These are phyloP conservation scores for Psilocybe sp. DNA, from an alignment of 768 basidiomycete species.

Conservation along the genomic window DNA sequence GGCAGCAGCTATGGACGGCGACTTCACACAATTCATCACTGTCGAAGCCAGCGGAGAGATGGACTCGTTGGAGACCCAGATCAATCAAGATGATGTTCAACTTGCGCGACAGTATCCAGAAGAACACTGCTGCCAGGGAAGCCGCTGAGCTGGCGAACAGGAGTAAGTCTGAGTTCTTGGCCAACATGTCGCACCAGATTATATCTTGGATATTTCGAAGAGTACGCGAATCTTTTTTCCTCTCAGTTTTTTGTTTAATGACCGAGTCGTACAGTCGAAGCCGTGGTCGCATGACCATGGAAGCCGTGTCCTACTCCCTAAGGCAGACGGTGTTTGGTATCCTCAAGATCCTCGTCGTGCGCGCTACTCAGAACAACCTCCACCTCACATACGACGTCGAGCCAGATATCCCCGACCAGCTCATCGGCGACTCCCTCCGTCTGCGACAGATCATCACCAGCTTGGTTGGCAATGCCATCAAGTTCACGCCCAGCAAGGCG, in stretches of 20 bases:
- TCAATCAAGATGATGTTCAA: conserved; percentile 99
- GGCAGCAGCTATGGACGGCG: conserved; percentile 97
- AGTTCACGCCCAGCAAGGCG: conserved; percentile 86
- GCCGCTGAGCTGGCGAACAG: conserved; percentile 98
- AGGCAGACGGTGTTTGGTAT: conserved; percentile 96
- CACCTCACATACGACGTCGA: conserved; percentile 97
- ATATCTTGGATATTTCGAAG: conserved; percentile 98
- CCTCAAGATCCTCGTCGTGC: conserved; percentile 95
- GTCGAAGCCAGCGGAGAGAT: conserved; percentile 98
- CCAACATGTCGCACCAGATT: conserved; percentile 98
- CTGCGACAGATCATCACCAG: conserved; percentile 95
- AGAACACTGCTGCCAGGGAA: conserved; percentile 96
- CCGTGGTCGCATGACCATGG: conserved; percentile 99
- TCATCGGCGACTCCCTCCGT: conserved; percentile 94
- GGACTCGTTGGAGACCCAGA: conserved; percentile 98
- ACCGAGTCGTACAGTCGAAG: conserved; percentile 67
- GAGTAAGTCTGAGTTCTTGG: conserved; percentile 96
- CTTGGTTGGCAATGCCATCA: conserved; percentile 93
- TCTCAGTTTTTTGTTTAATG: conserved; percentile 3
- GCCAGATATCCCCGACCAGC: conserved; percentile 91
- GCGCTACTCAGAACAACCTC: conserved; percentile 93
- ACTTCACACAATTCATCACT: conserved; percentile 98
- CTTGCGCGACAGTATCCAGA: conserved; percentile 93
- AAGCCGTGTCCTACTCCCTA: conserved; percentile 93
- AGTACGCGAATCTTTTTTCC: conserved; percentile 53